Percentiles rank a stretch among this genome's conserved stretches.
These are phyloP conservation scores for Pythium vanterpoolii DNA, from an alignment of 352 stramenopile genomes.

Conservation along the genomic window DNA sequence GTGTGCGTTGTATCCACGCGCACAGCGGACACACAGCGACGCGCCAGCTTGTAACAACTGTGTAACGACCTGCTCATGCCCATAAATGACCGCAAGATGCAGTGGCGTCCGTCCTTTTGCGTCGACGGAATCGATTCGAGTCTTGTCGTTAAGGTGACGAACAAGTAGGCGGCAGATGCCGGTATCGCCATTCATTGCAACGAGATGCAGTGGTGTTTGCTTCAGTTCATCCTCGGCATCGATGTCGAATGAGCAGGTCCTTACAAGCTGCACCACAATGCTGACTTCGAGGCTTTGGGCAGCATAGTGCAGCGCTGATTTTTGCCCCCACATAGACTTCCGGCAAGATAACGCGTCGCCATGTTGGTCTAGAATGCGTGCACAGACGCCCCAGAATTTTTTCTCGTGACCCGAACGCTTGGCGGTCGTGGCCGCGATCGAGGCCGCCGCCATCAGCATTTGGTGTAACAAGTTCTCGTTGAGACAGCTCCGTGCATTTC, in stretches of 20 bases:
- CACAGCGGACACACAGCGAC: slow-evolving; percentile 32
- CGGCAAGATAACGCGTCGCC: slow-evolving; percentile 23
- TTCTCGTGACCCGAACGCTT: slow-evolving; percentile 30
- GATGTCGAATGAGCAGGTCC: slow-evolving; percentile 39
- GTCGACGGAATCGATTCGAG: slow-evolving; percentile 34
- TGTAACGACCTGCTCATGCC: slow-evolving; percentile 37
- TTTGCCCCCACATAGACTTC: slow-evolving; percentile 38
- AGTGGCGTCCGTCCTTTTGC: slow-evolving; percentile 36
- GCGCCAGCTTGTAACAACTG: slow-evolving; percentile 38
- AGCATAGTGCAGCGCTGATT: slow-evolving; percentile 45
- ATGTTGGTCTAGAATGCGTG: slow-evolving; percentile 34
- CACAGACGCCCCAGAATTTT: slow-evolving; percentile 42
- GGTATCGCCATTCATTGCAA: slow-evolving; percentile 37
- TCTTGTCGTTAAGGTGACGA: slow-evolving; percentile 8
- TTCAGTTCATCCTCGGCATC: slow-evolving; percentile 40
- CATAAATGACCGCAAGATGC: slow-evolving; percentile 45
- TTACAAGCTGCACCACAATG: slow-evolving; percentile 34
- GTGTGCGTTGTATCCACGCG: slow-evolving; percentile 37
- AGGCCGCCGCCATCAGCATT: slow-evolving; percentile 33
- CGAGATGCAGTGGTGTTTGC: slow-evolving; percentile 48
- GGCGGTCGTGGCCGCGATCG: slow-evolving; percentile 36
- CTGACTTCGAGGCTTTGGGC: slow-evolving; percentile 36
- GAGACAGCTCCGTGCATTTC: slow-evolving; percentile 15
- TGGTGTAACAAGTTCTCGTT: slow-evolving; percentile 45
- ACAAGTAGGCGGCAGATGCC: slow-evolving; percentile 42